Base-by-base conservation (phyloP, 441 rosid species). In the Bruguiera hainesii region DNA sequence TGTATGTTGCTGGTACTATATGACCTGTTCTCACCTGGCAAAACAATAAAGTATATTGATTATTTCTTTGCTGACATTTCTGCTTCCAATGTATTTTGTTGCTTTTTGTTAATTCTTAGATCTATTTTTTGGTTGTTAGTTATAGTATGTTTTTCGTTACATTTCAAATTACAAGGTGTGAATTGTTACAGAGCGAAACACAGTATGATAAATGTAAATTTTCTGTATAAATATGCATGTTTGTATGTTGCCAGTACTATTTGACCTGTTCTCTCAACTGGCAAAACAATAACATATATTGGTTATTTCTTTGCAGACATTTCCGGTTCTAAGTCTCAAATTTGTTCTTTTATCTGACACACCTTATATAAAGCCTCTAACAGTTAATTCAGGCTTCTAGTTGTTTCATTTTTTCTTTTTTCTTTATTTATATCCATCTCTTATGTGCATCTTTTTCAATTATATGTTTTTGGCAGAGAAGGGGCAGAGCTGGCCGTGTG, bases 401-500 rank as follows among this genome's bases (percentile, higher is more conserved):
- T 8, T 66, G 30, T 65, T 53, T 60, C 50, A 46, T 28, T 46
- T 65, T 53, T 66, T 65, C 49, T 71, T 65, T 64, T 19, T 29
- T 62, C 56, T 46, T 35, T 35, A 59, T 30, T 46, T 62, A 51
- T 60, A 42, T 20, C 52, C 26, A 60, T 59, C 61, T 62, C 18
- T 71, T 60, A 62, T 63, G 53, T 67, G 55, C 61, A 16, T 61
- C 31, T 64, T 68, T 9, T 75, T 74, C 59, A 56, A 53, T 57
- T 61, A 46, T 70, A 46, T 48, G 60, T 69, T 71, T 50, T 37
- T 52, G 78, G 76, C 89, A 95, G 99, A 82, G 98, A 83, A 89
- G 84, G 78, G 98, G 99, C 61, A 85, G 99, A 78, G 98, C 98
- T 73, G 99, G 99, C 71, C 97, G 98, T 70, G 92, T 95, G 67